Percentiles rank a stretch among this genome's conserved stretches.
phyloP scores from a whole-genome alignment of 306 rosid species.

The Acacia crassicarpa region DNA sequence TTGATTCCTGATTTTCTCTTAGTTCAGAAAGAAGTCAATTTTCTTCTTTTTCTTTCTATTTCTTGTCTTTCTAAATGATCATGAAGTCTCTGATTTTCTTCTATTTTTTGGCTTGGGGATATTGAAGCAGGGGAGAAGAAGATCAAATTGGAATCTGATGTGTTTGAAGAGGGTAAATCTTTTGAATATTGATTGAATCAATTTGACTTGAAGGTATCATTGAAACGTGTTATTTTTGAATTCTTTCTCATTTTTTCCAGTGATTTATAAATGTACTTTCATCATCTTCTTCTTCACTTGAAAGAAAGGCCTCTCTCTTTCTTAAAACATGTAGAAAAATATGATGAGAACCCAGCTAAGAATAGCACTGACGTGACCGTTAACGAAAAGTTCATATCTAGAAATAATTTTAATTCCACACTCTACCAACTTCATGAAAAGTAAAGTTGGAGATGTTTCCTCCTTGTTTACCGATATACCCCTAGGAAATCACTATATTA shows the following conservation, averaged over 20 bases:
- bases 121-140: not conserved
- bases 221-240: not conserved
- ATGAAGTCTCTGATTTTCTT: not conserved
- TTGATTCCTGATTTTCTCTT: not conserved
- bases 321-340: not conserved
- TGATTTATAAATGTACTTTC: not conserved
- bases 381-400: not conserved
- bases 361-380: not conserved
- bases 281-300: not conserved
- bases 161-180: not conserved
- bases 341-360: not conserved
- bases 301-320: not conserved
- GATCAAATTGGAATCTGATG: not conserved
- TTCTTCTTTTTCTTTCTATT: not conserved
- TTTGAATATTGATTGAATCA: not conserved
- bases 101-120: not conserved
- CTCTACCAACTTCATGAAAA: not conserved
- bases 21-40: not conserved
- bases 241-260: not conserved
- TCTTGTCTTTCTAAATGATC: not conserved
- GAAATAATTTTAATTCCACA: not conserved
- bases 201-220: not conserved
- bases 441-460: not conserved
- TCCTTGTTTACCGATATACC: not conserved
- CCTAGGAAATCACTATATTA: not conserved